Conservation (phyloP, 495 filamentous ascomycete species). For the Sporormia fimetaria region DNA sequence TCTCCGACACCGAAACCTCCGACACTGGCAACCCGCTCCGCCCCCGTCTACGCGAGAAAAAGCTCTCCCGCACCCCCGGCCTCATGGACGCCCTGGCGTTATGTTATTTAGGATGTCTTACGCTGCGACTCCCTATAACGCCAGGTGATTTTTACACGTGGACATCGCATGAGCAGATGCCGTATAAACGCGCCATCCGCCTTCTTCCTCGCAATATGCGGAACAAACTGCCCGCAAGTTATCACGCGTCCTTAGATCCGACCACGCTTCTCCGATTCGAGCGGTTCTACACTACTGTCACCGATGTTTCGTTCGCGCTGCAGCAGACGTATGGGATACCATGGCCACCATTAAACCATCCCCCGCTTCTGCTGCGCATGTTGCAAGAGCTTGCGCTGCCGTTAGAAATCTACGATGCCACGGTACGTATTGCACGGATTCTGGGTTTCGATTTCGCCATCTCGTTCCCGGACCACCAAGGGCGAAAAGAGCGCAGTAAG, state of each 20-base stretch:
- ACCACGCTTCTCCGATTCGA: slow-evolving; percentile 39
- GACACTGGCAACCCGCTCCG: slow-evolving; percentile 7
- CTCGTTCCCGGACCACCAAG: too few species aligned
- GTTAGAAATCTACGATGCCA: slow-evolving; percentile 55
- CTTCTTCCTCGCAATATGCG: slow-evolving; percentile 27
- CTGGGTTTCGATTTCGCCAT: slow-evolving; percentile 48
- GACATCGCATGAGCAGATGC: slow-evolving; percentile 26
- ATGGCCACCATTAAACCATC: slow-evolving; percentile 61
- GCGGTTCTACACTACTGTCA: slow-evolving; percentile 51
- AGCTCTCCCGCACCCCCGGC: slow-evolving; percentile 39
- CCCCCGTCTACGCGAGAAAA: slow-evolving; percentile 15
- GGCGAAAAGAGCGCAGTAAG: slow-evolving; percentile 12
- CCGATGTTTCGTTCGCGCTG: slow-evolving; percentile 51
- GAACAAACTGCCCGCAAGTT: slow-evolving; percentile 25
- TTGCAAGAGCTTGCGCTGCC: slow-evolving; percentile 68
- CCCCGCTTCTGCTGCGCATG: slow-evolving; percentile 54
- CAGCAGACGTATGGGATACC: slow-evolving; percentile 53
- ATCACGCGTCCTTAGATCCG: slow-evolving; percentile 23
- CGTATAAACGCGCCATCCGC: slow-evolving; percentile 27
- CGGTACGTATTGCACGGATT: slow-evolving; percentile 46
- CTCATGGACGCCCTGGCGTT: slow-evolving; percentile 52
- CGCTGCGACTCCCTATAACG: slow-evolving; percentile 54
- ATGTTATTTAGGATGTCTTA: slow-evolving; percentile 53
- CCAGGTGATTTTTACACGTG: slow-evolving; percentile 48
- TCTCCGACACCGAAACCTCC: slow-evolving; percentile 32